A percentile compares a stretch with the other conserved stretches of the same genome.
Conservation (phyloP, 495 filamentous ascomycete species). For the Penicillium bialowiezense region DNA sequence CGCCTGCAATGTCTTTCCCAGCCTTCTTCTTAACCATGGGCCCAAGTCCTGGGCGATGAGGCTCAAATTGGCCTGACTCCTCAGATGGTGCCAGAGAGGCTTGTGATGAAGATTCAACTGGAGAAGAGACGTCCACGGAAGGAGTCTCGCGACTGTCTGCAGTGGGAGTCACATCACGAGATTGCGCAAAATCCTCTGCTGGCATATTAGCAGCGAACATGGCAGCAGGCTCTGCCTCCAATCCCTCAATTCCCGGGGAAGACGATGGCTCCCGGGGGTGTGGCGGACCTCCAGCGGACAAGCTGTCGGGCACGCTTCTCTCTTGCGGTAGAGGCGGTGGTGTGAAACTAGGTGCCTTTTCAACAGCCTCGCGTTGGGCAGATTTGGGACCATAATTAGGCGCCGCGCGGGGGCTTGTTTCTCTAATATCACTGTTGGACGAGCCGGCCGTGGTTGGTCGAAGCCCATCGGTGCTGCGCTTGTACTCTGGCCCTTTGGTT, state of each 20-base stretch:
- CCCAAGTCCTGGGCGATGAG: constrained; percentile 73
- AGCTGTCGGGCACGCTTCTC: constrained; percentile 2
- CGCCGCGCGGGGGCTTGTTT: constrained; percentile 19
- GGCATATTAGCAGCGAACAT: constrained; percentile 12
- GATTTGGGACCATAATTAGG: constrained; percentile 24
- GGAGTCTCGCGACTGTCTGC: background rate
- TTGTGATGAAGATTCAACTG: background rate
- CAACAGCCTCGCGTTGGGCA: constrained; percentile 21
- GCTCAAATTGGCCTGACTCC: constrained; percentile 41
- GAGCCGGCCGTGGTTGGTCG: constrained; percentile 33
- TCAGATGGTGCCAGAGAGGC: constrained; percentile 23
- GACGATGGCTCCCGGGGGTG: constrained; percentile 3
- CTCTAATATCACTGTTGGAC: constrained; percentile 20
- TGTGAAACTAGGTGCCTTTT: constrained; percentile 15
- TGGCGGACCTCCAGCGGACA: background rate
- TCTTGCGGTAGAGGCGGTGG: constrained; percentile 14
- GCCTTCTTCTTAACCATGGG: constrained; percentile 87
- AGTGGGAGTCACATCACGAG: background rate
- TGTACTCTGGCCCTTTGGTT: constrained; percentile 18
- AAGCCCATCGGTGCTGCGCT: constrained; percentile 29
- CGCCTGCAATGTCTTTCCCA: constrained; percentile 65
- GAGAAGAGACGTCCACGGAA: background rate
- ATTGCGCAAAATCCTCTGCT: background rate
- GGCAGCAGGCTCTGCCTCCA: constrained; percentile 14
- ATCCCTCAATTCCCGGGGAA: constrained; percentile 1